Evolutionary conservation across 495 filamentous ascomycete genomes (phyloP).

Genomic region (Alectoria sarmentosa): DNA sequence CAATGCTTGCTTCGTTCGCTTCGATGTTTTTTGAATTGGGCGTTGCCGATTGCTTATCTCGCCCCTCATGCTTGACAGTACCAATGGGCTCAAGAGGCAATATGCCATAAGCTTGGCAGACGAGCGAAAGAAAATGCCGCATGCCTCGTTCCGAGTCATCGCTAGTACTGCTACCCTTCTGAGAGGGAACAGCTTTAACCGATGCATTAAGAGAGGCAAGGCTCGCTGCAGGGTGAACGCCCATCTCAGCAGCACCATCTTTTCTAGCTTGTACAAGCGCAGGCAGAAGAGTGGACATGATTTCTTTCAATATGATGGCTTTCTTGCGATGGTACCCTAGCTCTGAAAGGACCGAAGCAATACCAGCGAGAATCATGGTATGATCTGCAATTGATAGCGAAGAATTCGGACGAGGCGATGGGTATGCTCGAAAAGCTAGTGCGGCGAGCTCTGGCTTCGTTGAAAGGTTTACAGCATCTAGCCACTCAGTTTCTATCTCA

Average conservation of each 20-base stretch:
- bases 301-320: conserved; percentile 74
- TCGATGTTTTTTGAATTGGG: conserved; percentile 2
- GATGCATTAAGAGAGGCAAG: conserved; percentile 49
- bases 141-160: conserved; percentile 22
- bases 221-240: conserved; percentile 88
- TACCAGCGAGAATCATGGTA: conserved; percentile 71
- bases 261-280: conserved; percentile 89
- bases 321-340: conserved; percentile 80
- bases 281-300: conserved; percentile 73
- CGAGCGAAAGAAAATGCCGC: conserved; percentile 23
- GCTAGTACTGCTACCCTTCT: background rate
- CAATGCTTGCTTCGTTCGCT: conserved; percentile 40
- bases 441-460: conserved; percentile 60
- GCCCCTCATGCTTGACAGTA: background rate
- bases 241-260: conserved; percentile 85
- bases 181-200: conserved; percentile 2
- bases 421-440: conserved; percentile 66
- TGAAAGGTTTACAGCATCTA: conserved; percentile 34
- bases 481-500: conserved; percentile 35
- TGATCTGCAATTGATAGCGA: conserved; percentile 58
- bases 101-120: conserved; percentile 30
- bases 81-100: background rate
- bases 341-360: conserved; percentile 69
- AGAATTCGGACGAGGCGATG: conserved; percentile 48
- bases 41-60: conserved; percentile 14